Percentiles rank a stretch among this genome's conserved stretches.
phyloP scores from a whole-genome alignment of 2,329 filamentous ascomycete genomes.

The Corynespora cassiicola region DNA sequence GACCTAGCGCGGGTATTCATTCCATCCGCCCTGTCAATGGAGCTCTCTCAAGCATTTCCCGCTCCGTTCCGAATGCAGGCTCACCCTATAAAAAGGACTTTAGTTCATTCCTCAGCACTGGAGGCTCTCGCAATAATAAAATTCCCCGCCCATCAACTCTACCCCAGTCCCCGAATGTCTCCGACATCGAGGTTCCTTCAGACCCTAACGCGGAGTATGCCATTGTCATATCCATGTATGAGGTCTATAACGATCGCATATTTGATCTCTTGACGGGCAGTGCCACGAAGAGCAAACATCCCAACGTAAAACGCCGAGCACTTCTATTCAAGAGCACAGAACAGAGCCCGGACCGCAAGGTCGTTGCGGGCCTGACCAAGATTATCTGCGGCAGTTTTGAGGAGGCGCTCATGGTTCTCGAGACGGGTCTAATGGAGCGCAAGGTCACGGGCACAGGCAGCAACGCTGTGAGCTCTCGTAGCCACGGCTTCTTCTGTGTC shows the following conservation, averaged over 20 bases:
- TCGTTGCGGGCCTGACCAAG: slow-evolving; percentile 91
- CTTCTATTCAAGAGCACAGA: slow-evolving; percentile 94
- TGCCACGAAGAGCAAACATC: slow-evolving; percentile 60
- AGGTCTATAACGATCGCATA: slow-evolving; percentile 98
- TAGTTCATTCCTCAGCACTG: slow-evolving; percentile 61
- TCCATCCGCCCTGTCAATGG: slow-evolving; percentile 43
- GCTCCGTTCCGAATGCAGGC: slow-evolving; percentile 31
- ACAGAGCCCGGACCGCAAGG: slow-evolving; percentile 85
- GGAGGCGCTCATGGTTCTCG: slow-evolving; percentile 88
- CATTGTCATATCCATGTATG: slow-evolving; percentile 95
- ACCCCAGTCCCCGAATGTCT: slow-evolving; percentile 77
- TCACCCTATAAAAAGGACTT: slow-evolving; percentile 57
- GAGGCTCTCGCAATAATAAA: slow-evolving; percentile 61
- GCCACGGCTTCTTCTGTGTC: slow-evolving; percentile 94
- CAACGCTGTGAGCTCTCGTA: slow-evolving; percentile 90
- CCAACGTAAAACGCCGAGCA: slow-evolving; percentile 70
- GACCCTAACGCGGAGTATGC: slow-evolving; percentile 80
- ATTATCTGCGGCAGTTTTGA: slow-evolving; percentile 81
- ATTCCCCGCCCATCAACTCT: slow-evolving; percentile 74
- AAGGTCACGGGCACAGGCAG: slow-evolving; percentile 89
- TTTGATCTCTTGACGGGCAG: slow-evolving; percentile 83
- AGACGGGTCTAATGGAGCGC: slow-evolving; percentile 86
- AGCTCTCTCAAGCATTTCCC: slow-evolving; percentile 28
- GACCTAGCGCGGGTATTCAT: slow-evolving; percentile 25
- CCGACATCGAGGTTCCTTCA: slow-evolving; percentile 69